Evolutionary conservation across 202 grass and related monocot genomes (phyloP), one percentile per base, ranked within the genome.

Genomic region (Setaria viridis): DNA sequence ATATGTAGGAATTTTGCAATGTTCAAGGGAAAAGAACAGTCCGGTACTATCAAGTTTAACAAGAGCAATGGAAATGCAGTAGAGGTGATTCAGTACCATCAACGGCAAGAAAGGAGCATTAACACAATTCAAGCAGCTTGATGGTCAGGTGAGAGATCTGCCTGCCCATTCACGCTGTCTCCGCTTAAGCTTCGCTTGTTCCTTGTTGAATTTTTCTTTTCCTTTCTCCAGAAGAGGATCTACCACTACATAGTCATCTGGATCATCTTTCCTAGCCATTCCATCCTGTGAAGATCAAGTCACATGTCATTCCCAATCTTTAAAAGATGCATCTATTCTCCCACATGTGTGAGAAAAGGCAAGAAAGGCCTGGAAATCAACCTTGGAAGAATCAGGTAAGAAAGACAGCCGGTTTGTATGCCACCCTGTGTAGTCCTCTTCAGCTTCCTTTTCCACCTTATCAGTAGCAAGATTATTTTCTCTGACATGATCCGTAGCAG

Each of bases 151-250:
- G 32, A 99, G 91, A 92, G 96, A 95, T 95, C 89, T 95, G 75
- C 96, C 96, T 74, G 96, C 96, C 96, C 96, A 99, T 88, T 99
- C 96, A 6, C 93, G 91, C 9, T 92, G 86, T 29, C 91, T 86
- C 78, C 83, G 83, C 87, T 95, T 99, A 62, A 94, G 76, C 82
- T 99, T 99, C 37, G 96, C 96, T 82, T 99, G 91, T 91, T 90
- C 88, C 87, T 92, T 99, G 64, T 99, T 95, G 53, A 99, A 99
- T 67, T 99, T 99, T 81, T 99, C 84, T 91, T 99, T 99, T 72
- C 96, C 91, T 79, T 94, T 99, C 86, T 95, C 93, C 37, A 99
- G 81, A 80, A 99, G 91, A 80, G 96, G 96, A 87, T 99, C 96
- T 46, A 92, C 89, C 70, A 99, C 96, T 41, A 94, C 86, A 91